phyloP scores from a whole-genome alignment of 164 flowering plant species.

The Berberis thunbergii region DNA sequence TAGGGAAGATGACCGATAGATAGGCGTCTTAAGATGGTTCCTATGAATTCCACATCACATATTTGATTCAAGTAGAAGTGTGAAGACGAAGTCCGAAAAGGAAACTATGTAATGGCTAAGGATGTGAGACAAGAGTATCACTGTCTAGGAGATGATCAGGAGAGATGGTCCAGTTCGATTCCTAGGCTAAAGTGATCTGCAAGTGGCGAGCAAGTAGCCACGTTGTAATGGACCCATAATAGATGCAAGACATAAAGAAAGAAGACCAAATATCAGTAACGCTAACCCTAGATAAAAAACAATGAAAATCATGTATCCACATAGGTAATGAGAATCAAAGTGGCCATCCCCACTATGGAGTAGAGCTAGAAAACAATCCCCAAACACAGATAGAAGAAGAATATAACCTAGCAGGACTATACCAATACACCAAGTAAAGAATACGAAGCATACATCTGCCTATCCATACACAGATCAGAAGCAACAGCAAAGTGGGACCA shows the following conservation, averaged over 20 bases:
- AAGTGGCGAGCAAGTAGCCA: background rate
- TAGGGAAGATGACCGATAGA: background rate
- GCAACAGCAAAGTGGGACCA: background rate
- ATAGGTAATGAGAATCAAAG: background rate
- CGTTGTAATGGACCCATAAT: background rate
- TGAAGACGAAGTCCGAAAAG: background rate
- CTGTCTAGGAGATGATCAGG: background rate
- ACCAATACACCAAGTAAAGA: background rate
- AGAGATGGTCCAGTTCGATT: background rate
- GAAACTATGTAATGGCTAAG: background rate
- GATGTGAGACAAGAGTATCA: background rate
- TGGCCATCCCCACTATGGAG: background rate
- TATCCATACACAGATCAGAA: background rate
- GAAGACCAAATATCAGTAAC: background rate
- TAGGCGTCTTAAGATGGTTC: background rate
- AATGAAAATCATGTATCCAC: background rate
- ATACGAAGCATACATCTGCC: background rate
- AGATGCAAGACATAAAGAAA: background rate
- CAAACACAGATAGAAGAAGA: background rate
- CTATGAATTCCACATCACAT: background rate
- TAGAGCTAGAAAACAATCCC: background rate
- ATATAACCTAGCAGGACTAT: background rate
- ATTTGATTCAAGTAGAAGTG: background rate
- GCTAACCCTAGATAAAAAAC: background rate
- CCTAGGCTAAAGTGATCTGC: background rate